Percentiles rank a stretch among this genome's conserved stretches.
Conservation (phyloP, 805 yeast species). For the Kuraishia molischiana region DNA sequence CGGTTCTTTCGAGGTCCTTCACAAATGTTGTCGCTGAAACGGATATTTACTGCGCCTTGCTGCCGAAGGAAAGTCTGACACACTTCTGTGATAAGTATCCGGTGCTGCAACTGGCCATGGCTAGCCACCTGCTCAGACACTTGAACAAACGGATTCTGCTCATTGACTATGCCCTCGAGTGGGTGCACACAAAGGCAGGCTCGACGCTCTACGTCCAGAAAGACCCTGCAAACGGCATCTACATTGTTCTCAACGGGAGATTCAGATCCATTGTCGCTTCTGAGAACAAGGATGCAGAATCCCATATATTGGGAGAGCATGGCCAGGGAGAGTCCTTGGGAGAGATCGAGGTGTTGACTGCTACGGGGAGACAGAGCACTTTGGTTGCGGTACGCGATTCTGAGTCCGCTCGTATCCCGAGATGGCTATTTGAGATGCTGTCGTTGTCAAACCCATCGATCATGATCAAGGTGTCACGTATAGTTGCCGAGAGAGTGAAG, state of each 20-base stretch:
- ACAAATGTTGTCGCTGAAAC: conserved; percentile 57
- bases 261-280: conserved; percentile 46
- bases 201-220: conserved; percentile 72
- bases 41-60: conserved; percentile 59
- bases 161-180: conserved; percentile 87
- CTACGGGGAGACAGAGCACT: conserved; percentile 56
- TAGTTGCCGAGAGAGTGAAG: conserved; percentile 59
- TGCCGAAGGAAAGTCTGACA: conserved; percentile 56
- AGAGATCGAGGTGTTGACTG: conserved; percentile 88
- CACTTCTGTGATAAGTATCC: conserved; percentile 67
- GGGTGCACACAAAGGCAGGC: conserved; percentile 91
- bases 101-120: conserved; percentile 65
- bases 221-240: conserved; percentile 83
- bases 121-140: conserved; percentile 59
- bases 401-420: conserved; percentile 87
- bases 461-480: conserved; percentile 80
- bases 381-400: conserved; percentile 87
- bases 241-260: conserved; percentile 82
- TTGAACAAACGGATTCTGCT: conserved; percentile 59
- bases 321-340: conserved; percentile 96
- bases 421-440: conserved; percentile 77
- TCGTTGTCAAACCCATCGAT: conserved; percentile 82
- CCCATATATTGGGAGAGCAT: conserved; percentile 52
- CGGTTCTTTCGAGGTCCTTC: conserved; percentile 72
- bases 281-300: conserved; percentile 5